Base-by-base conservation (phyloP, 345 rosid genomes). In the Eucalyptus curtisii region DNA sequence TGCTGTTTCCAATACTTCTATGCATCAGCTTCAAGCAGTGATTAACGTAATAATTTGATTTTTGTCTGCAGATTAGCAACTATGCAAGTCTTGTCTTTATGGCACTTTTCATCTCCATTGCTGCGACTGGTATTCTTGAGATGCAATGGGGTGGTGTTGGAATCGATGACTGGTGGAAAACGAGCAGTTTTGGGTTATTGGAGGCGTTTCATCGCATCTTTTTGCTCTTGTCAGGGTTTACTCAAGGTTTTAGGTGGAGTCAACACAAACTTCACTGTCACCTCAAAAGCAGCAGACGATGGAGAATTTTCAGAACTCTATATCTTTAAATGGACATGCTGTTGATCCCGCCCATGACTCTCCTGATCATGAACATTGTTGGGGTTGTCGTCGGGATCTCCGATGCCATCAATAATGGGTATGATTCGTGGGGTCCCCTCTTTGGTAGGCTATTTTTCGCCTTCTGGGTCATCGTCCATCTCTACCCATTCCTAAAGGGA, bases 81-180 rank as follows among this genome's bases (percentile, higher is more conserved):
- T 95, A 95, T 71, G 99, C 99, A 7, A 94, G 99, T 90, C 87
- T 97, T 16, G 90, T 97, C 86, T 97, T 97, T 92, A 97, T 97
- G 91, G 94, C 94, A 6, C 97, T 97, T 92, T 97, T 97, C 93
- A 93, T 96, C 76, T 97, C 99, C 17, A 97, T 97, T 86, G 99
- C 99, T 82, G 97, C 96, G 33, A 97, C 99, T 3, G 96, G 99
- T 89, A 92, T 97, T 64, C 97, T 97, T 10, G 99, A 97, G 94
- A 97, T 97, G 98, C 99, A 97, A 89, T 97, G 99, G 99, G 99
- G 99, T 13, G 96, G 97, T 42, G 99, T 97, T 40, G 98, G 97
- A 22, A 95, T 97, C 42, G 99, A 97, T 87, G 99, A 97, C 89
- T 95, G 98, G 98, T 97, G 99, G 99, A 95, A 92, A 97, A 97